These are phyloP conservation scores for Salvia miltiorrhiza DNA, from an alignment of 257 asterid species.

Conservation along the genomic window DNA sequence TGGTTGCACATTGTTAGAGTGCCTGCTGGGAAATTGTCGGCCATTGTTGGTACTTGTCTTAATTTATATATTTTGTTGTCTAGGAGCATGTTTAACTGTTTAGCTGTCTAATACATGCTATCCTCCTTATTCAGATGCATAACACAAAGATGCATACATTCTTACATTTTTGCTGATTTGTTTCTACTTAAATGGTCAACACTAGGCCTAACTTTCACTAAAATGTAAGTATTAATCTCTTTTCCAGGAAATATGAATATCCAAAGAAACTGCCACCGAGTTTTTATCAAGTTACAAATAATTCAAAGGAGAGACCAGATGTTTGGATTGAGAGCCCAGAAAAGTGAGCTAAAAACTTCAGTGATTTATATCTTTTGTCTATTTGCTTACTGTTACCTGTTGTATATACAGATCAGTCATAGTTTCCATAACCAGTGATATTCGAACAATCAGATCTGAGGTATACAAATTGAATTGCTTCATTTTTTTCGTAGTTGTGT, in stretches of 20 bases:
- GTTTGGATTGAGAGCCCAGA: conserved; percentile 99
- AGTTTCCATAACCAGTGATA: conserved; percentile 91
- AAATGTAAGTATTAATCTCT: neutral
- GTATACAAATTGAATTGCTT: conserved; percentile 34
- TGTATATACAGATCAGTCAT: conserved; percentile 66
- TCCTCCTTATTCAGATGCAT: conserved; percentile 4
- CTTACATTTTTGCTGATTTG: neutral
- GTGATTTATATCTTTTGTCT: neutral
- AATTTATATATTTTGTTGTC: neutral
- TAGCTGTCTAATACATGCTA: conserved; percentile 9
- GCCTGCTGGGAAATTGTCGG: neutral
- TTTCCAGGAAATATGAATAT: conserved; percentile 76
- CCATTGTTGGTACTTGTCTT: conserved; percentile 2
- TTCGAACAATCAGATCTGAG: conserved; percentile 95
- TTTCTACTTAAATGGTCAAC: neutral
- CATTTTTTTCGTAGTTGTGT: conserved; percentile 3
- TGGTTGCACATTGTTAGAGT: conserved; percentile 10
- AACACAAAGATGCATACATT: neutral
- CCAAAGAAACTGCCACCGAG: conserved; percentile 89
- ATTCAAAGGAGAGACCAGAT: conserved; percentile 96
- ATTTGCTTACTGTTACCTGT: conserved; percentile 27
- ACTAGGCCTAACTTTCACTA: neutral
- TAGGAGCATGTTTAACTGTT: conserved; percentile 1
- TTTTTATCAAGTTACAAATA: conserved; percentile 88
- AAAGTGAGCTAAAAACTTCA: conserved; percentile 47